Evolutionary conservation across 768 basidiomycete genomes (phyloP), one percentile per base, ranked within the genome.

Genomic region (Gymnopilus junonius): DNA sequence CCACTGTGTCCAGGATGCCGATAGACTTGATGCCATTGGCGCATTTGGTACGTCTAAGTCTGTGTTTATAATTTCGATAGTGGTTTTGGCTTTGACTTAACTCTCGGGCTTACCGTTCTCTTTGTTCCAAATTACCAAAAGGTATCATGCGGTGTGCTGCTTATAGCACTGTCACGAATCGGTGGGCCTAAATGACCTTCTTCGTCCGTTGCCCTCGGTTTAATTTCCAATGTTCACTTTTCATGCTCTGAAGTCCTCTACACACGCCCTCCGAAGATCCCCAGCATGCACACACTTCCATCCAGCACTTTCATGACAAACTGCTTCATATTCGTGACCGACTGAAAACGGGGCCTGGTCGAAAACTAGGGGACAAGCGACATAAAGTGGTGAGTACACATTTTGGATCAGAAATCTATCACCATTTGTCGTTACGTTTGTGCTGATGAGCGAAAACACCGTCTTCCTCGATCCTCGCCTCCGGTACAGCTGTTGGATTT

Each of bases 261-360:
- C 78, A 85, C 70, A 75, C 80, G 55, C 85, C 87, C 3, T 60
- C 77, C 48, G 82, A 77, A 42, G 82, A 88, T 67, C 75, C 83
- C 53, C 77, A 75, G 15, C 69, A 74, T 21, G 69, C 75, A 4
- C 68, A 75, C 27, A 87, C 88, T 0, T 88, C 92, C 4, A 87
- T 95, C 27, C 84, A 86, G 61, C 95, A 97, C 71, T 97, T 96
- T 71, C 77, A 94, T 67, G 92, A 94, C 68, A 97, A 96, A 75
- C 82, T 97, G 34, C 73, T 96, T 27, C 84, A 87, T 59, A 91
- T 97, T 61, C 81, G 78, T 40, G 86, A 86, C 48, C 80, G 85
- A 64, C 85, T 96, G 64, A 96, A 95, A 79, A 97, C 94, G 0
- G 83, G 79, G 8, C 82, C 82, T 2, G 95, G 92, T 3, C 88